Percentiles rank a stretch among this genome's conserved stretches.
Conservation (phyloP, 2,329 filamentous ascomycete species). For the Claviceps digitariae region DNA sequence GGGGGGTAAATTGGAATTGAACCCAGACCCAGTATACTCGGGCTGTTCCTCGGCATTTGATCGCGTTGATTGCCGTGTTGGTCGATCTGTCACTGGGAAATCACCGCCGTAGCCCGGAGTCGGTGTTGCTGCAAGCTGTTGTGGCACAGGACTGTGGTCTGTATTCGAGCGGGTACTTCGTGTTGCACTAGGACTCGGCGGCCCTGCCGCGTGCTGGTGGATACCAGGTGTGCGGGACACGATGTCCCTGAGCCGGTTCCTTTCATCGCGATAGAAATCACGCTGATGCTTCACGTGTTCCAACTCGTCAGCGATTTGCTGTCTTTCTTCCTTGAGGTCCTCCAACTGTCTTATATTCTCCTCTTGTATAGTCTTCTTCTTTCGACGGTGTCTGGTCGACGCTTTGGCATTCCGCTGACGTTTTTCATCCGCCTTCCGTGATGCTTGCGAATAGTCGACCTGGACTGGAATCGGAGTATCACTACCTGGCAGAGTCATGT, state of each 20-base stretch:
- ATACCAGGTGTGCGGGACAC: conserved; percentile 45
- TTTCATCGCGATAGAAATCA: conserved; percentile 61
- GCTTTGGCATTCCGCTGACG: conserved; percentile 73
- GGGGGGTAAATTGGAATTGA: conserved; percentile 22
- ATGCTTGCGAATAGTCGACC: conserved; percentile 70
- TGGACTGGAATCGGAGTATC: conserved; percentile 41
- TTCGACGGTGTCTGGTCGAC: conserved; percentile 66
- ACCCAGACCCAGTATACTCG: conserved; percentile 27
- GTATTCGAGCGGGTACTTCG: conserved; percentile 22
- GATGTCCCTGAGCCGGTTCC: conserved; percentile 57
- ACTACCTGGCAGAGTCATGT: conserved; percentile 24
- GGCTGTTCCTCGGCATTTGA: conserved; percentile 31
- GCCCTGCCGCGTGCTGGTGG: conserved; percentile 37
- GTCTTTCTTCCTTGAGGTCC: conserved; percentile 52
- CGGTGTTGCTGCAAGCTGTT: conserved; percentile 15
- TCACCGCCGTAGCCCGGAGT: conserved; percentile 26
- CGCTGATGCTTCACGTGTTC: conserved; percentile 46
- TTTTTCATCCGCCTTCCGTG: conserved; percentile 73
- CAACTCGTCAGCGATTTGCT: conserved; percentile 44
- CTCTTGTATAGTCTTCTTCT: conserved; percentile 71
- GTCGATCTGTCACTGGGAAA: conserved; percentile 29
- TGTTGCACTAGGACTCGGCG: conserved; percentile 33
- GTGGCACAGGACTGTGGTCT: conserved; percentile 23
- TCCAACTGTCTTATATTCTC: conserved; percentile 57
- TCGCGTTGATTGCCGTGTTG: conserved; percentile 26